Evolutionary conservation across 345 rosid genomes (phyloP), one percentile per base, ranked within the genome.

Genomic region (Eutrema japonicum): DNA sequence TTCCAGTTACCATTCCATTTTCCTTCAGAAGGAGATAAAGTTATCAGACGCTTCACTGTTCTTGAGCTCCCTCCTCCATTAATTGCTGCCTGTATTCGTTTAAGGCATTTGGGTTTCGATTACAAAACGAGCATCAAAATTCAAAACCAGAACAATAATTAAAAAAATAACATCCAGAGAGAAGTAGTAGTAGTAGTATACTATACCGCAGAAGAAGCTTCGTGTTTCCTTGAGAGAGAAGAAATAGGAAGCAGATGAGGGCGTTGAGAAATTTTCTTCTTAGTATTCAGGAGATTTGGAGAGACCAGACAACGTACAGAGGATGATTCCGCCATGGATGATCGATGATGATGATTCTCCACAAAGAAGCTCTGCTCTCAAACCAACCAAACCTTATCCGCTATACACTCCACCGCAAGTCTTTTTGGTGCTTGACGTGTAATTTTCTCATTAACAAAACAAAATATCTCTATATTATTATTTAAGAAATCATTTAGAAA

Each of bases 1-100:
- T 54, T 85, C 97, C 93, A 93, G 2, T 66, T 77, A 14, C 92
- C 93, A 30, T 80, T 82, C 95, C 96, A 86, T 77, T 75, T 90
- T n/a, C 91, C 88, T 32, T 84, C 84, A 1, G 84, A 80, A 5
- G 97, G 85, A 5, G 96, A 87, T 53, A 93, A 63, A 0, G 81
- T 83, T 61, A 93, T 84, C 71, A 93, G 64, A 60, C 85, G 82
- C 58, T 71, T 77, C 71, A 32, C 70, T 60, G 79, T 51, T 72
- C 49, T 66, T 41, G 72, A 71, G 77, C 55, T 52, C 66, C 52
- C 77, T 53, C 77, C 81, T 72, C 81, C 77, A 46, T 61, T 78
- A 10, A 61, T 46, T 18, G 51, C 59, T 52, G 56, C 69, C 77
- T 72, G 41, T 8, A 50, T 30, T 36, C 9, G 35, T 11, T 12